Evolutionary conservation across 352 stramenopile genomes (phyloP).

Genomic region (Bremia lactucae): DNA sequence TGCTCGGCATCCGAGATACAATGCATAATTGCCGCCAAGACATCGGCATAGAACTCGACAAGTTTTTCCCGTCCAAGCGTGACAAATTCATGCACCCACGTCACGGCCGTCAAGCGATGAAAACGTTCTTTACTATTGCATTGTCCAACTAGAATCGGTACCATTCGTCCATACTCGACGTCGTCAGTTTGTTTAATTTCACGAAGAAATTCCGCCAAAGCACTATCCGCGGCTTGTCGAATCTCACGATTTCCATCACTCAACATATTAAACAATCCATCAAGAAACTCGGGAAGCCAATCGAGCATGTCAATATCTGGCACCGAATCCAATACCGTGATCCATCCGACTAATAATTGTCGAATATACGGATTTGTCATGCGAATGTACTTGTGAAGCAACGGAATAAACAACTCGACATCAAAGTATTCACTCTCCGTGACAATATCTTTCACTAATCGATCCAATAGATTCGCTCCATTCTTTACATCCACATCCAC

Average conservation of each 20-base stretch:
- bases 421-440: constrained; percentile 97
- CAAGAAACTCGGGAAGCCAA: constrained; percentile 94
- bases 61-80: constrained; percentile 91
- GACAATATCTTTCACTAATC: constrained; percentile 98
- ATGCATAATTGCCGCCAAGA: constrained; percentile 94
- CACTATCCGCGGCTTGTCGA: constrained; percentile 90
- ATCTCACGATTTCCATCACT: constrained; percentile 98
- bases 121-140: constrained; percentile 95
- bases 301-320: constrained; percentile 99
- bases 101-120: constrained; percentile 95
- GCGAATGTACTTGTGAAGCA: constrained; percentile 98
- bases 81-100: constrained; percentile 97
- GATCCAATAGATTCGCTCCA: constrained; percentile 80
- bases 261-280: constrained; percentile 99
- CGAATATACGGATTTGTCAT: constrained; percentile 99
- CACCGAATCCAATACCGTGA: constrained; percentile 97
- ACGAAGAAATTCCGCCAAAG: constrained; percentile 89
- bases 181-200: constrained; percentile 95
- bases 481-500: constrained; percentile 99
- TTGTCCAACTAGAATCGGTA: constrained; percentile 95
- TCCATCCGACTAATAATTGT: constrained; percentile 96
- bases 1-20: constrained; percentile 96
- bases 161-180: constrained; percentile 96
- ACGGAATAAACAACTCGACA: constrained; percentile 97
- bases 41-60: constrained; percentile 91